Evolutionary conservation across 2,329 filamentous ascomycete genomes (phyloP).

Genomic region (Penicillium italicum): DNA sequence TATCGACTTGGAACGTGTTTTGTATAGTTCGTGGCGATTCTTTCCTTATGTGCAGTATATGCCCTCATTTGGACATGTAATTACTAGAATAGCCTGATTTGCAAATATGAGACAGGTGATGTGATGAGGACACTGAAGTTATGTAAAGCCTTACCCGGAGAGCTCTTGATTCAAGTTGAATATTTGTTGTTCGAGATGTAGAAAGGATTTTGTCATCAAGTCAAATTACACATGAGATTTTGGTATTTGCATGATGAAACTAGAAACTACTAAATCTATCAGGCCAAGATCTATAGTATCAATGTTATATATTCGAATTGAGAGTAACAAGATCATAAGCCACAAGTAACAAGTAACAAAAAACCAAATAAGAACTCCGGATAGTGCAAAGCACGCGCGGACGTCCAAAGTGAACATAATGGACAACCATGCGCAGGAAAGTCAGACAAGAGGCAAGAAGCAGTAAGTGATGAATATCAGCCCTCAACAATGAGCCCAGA

Average conservation of each 20-base stretch:
- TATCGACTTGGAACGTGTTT: too few species aligned
- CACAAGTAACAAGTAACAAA: background rate
- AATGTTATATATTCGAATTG: background rate
- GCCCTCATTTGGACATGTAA: background rate
- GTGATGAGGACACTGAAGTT: too few species aligned
- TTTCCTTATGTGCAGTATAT: background rate
- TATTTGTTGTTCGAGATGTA: too few species aligned
- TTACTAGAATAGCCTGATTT: background rate
- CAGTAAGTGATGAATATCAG: background rate
- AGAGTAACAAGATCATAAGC: background rate
- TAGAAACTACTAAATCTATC: too few species aligned
- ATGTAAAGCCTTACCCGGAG: too few species aligned
- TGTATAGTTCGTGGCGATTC: too few species aligned
- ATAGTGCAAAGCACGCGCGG: background rate
- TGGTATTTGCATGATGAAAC: too few species aligned
- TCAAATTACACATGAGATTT: too few species aligned
- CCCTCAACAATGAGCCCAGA: background rate
- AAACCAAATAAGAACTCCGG: background rate
- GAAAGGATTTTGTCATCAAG: too few species aligned
- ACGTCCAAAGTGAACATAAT: background rate
- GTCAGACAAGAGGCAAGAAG: background rate
- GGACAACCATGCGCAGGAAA: background rate
- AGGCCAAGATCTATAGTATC: too few species aligned
- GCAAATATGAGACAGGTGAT: too few species aligned
- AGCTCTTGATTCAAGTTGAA: too few species aligned